Conservation (phyloP, 129 eudicot genomes). For the Pulicaria dysenterica region DNA sequence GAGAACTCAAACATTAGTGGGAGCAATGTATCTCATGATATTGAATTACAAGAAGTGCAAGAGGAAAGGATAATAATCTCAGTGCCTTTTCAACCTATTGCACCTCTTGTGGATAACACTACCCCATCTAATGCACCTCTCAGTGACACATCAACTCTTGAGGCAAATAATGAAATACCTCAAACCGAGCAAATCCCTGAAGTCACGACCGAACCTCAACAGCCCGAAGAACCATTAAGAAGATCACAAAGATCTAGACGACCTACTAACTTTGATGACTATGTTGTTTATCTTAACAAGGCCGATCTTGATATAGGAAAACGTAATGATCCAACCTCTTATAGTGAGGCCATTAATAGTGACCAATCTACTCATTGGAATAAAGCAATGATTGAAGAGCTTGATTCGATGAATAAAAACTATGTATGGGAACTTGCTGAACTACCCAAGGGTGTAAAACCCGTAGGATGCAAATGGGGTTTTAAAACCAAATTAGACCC, state of each 20-base stretch:
- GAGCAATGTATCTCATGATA: not conserved
- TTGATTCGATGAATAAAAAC: not conserved
- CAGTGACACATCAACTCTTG: too few relatives aligned
- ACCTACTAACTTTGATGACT: not conserved
- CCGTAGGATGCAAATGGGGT: not conserved
- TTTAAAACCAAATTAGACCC: slow-evolving; percentile 1
- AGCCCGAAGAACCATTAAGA: not conserved
- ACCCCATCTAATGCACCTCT: not conserved
- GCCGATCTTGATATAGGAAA: slow-evolving; percentile 9
- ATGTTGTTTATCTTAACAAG: not conserved
- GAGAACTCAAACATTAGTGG: not conserved
- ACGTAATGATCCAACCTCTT: not conserved
- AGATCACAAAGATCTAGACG: not conserved
- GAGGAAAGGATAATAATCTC: not conserved
- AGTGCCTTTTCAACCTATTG: not conserved
- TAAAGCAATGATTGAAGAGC: not conserved
- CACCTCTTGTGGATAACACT: too few relatives aligned
- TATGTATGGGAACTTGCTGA: not conserved
- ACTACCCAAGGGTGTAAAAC: not conserved
- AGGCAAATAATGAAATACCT: too few relatives aligned
- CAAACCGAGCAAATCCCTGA: too few relatives aligned
- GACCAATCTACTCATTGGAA: not conserved
- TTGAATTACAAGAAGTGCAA: not conserved
- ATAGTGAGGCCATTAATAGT: not conserved
- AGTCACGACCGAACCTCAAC: not conserved